A percentile compares a stretch with the other conserved stretches of the same genome.
Evolutionary conservation across 306 rosid species (phyloP).

Genomic region (Luffa aegyptiaca): DNA sequence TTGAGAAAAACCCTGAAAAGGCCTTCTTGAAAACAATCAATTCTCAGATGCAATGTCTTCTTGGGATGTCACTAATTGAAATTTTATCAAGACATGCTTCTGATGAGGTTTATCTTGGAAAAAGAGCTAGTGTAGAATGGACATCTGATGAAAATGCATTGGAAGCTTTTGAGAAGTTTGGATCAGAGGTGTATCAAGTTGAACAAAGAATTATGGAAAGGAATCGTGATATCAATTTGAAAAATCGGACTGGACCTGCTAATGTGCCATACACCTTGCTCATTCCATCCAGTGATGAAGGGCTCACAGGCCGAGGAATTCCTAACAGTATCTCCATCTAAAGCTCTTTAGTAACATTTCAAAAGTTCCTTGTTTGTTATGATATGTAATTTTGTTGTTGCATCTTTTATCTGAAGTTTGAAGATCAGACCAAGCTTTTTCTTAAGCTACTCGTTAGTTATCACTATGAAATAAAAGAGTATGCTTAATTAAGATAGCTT

Average conservation of each 20-base stretch:
- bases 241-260: conserved; percentile 49
- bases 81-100: conserved; percentile 64
- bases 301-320: conserved; percentile 61
- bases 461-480: background rate
- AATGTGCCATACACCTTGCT: conserved; percentile 56
- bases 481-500: background rate
- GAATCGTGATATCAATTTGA: conserved; percentile 41
- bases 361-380: background rate
- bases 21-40: conserved; percentile 53
- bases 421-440: background rate
- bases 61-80: conserved; percentile 58
- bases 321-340: conserved; percentile 57
- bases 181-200: conserved; percentile 29
- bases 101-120: conserved; percentile 71
- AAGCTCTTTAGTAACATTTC: background rate
- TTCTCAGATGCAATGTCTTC: conserved; percentile 34
- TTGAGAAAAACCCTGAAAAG: conserved; percentile 37
- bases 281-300: conserved; percentile 41
- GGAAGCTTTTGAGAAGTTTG: conserved; percentile 44
- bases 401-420: background rate
- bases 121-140: conserved; percentile 53
- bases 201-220: conserved; percentile 22
- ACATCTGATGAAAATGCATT: conserved; percentile 38
- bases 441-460: background rate
- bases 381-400: background rate